Percentiles rank a stretch among this genome's conserved stretches.
These are phyloP conservation scores for Asterochloris sp. DNA, from an alignment of 139 green algal genomes.

Conservation along the genomic window DNA sequence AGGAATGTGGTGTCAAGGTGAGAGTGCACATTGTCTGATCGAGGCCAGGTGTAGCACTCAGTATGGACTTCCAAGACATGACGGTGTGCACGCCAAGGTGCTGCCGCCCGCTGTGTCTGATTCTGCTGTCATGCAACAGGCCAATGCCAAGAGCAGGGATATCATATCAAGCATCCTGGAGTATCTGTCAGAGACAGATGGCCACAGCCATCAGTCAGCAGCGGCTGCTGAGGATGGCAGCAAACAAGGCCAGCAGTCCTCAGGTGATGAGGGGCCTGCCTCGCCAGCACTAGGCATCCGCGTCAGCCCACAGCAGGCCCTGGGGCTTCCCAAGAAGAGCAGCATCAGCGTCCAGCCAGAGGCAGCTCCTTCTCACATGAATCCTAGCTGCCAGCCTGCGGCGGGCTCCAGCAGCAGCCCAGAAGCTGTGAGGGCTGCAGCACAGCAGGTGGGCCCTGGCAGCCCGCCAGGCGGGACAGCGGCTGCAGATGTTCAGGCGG, in stretches of 20 bases:
- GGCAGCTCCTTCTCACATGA: no score
- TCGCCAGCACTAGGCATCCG: not conserved
- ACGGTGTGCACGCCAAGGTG: not conserved
- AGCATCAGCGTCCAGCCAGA: no score
- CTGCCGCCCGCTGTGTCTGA: not conserved
- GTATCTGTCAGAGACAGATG: not conserved
- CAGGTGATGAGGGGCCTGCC: not conserved
- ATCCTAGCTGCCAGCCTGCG: no score
- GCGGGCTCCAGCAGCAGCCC: no score
- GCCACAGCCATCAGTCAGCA: not conserved
- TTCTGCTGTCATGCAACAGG: not conserved
- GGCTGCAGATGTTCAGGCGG: no score
- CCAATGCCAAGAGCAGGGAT: constrained; percentile 12
- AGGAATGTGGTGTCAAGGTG: constrained; percentile 8
- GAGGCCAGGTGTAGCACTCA: no score
- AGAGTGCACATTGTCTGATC: not conserved
- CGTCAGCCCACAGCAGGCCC: no score
- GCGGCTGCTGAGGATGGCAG: not conserved
- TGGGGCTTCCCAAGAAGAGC: no score
- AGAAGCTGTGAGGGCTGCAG: no score
- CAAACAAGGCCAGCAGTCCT: not conserved
- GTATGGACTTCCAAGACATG: not conserved
- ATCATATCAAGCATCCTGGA: not conserved
- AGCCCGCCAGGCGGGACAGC: no score
- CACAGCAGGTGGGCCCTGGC: no score